phyloP scores from a whole-genome alignment of 768 basidiomycete genomes.

The Chalciporus piperatus region DNA sequence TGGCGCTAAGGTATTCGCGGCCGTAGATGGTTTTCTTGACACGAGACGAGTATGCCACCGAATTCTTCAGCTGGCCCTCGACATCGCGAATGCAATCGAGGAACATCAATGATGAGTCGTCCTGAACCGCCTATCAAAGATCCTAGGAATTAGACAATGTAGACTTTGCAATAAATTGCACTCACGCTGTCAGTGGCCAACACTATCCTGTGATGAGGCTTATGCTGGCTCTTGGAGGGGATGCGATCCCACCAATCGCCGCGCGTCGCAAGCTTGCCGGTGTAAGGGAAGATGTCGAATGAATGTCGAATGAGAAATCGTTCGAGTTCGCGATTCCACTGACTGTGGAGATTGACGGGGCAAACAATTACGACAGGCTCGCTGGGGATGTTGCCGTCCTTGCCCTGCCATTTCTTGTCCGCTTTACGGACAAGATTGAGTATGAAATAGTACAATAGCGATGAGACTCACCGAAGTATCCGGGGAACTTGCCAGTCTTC shows the following conservation, averaged over 20 bases:
- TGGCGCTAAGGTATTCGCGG: not conserved
- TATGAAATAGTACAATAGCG: not conserved
- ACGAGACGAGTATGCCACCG: not conserved
- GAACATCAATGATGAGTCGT: not conserved
- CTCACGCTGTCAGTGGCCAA: not conserved
- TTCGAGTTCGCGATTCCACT: not conserved
- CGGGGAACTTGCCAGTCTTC: not conserved
- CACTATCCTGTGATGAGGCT: not conserved
- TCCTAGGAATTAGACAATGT: no score
- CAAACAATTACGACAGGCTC: not conserved
- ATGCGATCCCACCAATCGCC: not conserved
- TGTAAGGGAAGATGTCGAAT: slow-evolving; percentile 5
- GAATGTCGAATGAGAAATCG: not conserved
- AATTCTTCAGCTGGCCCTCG: not conserved
- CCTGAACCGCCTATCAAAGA: not conserved
- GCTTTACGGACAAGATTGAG: no score
- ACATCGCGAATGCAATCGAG: not conserved
- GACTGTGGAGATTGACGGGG: not conserved
- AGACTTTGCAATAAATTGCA: not conserved
- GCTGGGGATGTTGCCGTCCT: not conserved
- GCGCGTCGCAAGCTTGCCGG: not conserved
- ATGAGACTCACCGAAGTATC: not conserved
- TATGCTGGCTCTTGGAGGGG: not conserved
- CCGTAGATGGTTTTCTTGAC: not conserved
- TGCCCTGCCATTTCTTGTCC: not conserved